Evolutionary conservation across 2,329 filamentous ascomycete genomes (phyloP).

Genomic region (Neonectria ditissima): DNA sequence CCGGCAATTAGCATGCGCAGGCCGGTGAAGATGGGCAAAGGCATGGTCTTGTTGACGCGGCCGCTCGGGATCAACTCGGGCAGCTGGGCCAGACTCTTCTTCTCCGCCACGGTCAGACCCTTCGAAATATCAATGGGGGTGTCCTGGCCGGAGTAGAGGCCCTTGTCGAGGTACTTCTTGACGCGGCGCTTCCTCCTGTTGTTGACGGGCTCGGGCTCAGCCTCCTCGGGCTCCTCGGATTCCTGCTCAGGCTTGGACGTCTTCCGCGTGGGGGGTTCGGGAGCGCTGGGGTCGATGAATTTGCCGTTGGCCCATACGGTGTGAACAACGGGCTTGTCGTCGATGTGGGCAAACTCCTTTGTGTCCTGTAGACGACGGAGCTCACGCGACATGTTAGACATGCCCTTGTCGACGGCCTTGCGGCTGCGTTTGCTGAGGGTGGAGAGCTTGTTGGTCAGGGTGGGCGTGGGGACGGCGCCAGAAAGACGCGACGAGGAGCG

Average conservation of each 20-base stretch:
- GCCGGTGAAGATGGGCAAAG: constrained; percentile 83
- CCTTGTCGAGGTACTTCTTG: constrained; percentile 85
- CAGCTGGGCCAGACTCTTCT: constrained; percentile 61
- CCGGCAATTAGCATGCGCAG: constrained; percentile 77
- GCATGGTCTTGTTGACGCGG: constrained; percentile 70
- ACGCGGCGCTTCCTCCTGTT: constrained; percentile 58
- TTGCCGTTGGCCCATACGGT: constrained; percentile 76
- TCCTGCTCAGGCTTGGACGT: constrained; percentile 46
- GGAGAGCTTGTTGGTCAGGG: constrained; percentile 60
- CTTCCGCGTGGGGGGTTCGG: constrained; percentile 54
- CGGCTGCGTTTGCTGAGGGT: constrained; percentile 71
- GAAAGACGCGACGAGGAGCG: constrained; percentile 59
- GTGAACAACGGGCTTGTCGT: constrained; percentile 67
- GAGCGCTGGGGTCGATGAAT: constrained; percentile 61
- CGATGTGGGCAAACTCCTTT: constrained; percentile 70
- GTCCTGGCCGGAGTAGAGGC: constrained; percentile 88
- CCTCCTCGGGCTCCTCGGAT: constrained; percentile 40
- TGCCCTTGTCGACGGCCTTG: constrained; percentile 63
- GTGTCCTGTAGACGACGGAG: constrained; percentile 70
- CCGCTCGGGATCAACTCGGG: constrained; percentile 60
- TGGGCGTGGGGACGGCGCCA: constrained; percentile 53
- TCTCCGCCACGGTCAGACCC: constrained; percentile 63
- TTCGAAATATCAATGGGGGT: constrained; percentile 60
- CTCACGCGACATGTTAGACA: constrained; percentile 66
- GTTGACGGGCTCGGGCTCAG: constrained; percentile 54